phyloP scores from a whole-genome alignment of 805 yeast genomes.

The Candida saitoana region DNA sequence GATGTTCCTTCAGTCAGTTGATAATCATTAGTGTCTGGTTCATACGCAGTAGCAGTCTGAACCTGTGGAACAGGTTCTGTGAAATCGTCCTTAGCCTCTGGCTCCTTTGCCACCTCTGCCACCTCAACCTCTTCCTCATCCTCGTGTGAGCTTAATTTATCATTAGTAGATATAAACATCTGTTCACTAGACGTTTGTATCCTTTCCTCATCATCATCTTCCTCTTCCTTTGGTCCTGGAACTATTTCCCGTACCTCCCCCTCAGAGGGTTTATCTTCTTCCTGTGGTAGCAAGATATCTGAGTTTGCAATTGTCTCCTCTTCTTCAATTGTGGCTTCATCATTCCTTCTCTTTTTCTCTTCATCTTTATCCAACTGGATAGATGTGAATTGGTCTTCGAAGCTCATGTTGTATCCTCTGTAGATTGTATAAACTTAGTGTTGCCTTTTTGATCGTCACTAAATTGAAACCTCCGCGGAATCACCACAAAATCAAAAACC shows the following conservation, averaged over 20 bases:
- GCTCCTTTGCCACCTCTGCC: conserved; percentile 3
- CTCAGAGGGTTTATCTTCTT: conserved; percentile 6
- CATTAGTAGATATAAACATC: not conserved
- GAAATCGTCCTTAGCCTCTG: not conserved
- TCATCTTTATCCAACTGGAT: conserved; percentile 56
- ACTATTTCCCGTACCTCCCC: not conserved
- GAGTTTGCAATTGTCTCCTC: conserved; percentile 9
- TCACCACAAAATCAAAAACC: not conserved
- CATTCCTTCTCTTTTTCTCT: conserved; percentile 8
- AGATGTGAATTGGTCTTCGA: conserved; percentile 52
- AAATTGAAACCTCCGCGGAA: not conserved
- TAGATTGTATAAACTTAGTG: not conserved
- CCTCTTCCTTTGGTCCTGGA: conserved; percentile 2
- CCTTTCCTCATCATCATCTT: not conserved
- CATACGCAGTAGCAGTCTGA: not conserved
- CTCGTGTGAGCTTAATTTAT: not conserved
- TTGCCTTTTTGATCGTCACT: conserved; percentile 1
- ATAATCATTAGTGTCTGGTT: not conserved
- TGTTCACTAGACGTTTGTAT: not conserved
- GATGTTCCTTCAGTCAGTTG: not conserved
- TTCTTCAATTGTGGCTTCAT: conserved; percentile 11
- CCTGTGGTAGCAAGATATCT: not conserved
- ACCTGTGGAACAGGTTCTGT: not conserved
- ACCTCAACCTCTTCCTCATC: not conserved
- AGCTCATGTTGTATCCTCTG: conserved; percentile 16